These are phyloP conservation scores for Tylopilus orsonianus DNA, from an alignment of 1,284 basidiomycete genomes.

Conservation along the genomic window DNA sequence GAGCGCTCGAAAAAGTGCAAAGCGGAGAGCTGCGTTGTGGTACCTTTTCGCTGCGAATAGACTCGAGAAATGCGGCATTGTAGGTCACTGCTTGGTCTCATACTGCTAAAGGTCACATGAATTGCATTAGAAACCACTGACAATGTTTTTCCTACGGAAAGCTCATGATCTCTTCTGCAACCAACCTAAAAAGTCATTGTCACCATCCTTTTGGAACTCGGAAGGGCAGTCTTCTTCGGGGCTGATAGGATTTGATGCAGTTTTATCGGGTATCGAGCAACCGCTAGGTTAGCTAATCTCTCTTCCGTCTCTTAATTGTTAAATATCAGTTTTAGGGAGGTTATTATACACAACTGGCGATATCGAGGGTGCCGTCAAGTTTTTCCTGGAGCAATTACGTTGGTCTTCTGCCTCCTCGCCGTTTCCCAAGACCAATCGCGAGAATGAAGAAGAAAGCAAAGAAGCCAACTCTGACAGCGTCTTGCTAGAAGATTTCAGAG, in stretches of 20 bases:
- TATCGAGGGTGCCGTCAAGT: slow-evolving; percentile 61
- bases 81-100: slow-evolving; percentile 39
- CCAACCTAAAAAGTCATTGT: slow-evolving; percentile 54
- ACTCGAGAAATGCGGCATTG: slow-evolving; percentile 78
- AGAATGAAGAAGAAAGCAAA: slow-evolving; percentile 25
- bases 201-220: slow-evolving; percentile 76
- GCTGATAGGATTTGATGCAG: slow-evolving; percentile 53
- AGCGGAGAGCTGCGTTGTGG: slow-evolving; percentile 69
- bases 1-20: slow-evolving; percentile 54
- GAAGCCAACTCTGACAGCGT: slow-evolving; percentile 52
- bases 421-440: slow-evolving; percentile 17
- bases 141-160: slow-evolving; percentile 72
- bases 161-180: slow-evolving; percentile 60
- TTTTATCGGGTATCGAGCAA: slow-evolving; percentile 73
- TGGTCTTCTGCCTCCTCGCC: slow-evolving; percentile 25
- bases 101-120: slow-evolving; percentile 1
- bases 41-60: slow-evolving; percentile 71
- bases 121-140: slow-evolving; percentile 67
- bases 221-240: slow-evolving; percentile 48
- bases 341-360: slow-evolving; percentile 77
- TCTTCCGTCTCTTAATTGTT: background rate
- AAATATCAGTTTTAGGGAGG: slow-evolving; percentile 49
- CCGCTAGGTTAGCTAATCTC: slow-evolving; percentile 53
- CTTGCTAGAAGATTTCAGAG: slow-evolving; percentile 75
- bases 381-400: slow-evolving; percentile 61